Evolutionary conservation across 2,329 filamentous ascomycete species (phyloP).

Genomic region (Phialophora chinensis): DNA sequence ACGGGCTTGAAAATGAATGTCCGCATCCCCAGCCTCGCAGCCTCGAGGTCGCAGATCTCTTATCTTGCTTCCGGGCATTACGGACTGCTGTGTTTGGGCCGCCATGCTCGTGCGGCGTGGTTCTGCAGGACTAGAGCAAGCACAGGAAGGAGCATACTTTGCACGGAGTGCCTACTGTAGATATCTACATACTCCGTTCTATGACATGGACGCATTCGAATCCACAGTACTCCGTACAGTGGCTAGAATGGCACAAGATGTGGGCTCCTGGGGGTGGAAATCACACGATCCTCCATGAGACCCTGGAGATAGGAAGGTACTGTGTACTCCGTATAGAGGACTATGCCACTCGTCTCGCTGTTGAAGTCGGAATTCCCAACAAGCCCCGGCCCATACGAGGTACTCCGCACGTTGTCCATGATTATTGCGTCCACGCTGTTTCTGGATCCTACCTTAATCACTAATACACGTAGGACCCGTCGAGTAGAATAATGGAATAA

Average conservation of each 20-base stretch:
- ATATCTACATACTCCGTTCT: no score
- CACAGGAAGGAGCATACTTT: background rate
- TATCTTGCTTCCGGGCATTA: background rate
- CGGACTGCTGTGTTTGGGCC: background rate
- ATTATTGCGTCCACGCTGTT: no score
- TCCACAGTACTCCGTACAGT: background rate
- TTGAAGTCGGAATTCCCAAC: no score
- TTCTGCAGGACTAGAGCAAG: no score
- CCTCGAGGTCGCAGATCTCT: background rate
- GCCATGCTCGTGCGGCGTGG: background rate
- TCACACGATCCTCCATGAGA: background rate
- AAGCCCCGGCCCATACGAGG: no score
- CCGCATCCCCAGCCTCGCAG: background rate
- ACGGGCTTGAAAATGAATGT: background rate
- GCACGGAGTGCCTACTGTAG: background rate
- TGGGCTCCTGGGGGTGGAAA: background rate
- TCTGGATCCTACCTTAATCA: no score
- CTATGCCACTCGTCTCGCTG: no score
- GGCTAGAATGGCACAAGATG: background rate
- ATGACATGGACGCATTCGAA: no score
- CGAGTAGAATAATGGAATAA: no score
- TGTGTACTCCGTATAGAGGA: background rate
- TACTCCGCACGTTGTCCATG: no score
- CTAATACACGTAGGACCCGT: no score
- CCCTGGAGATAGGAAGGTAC: background rate